Evolutionary conservation across 176 grass and related monocot genomes (phyloP).

Genomic region (Melocanna baccifera): DNA sequence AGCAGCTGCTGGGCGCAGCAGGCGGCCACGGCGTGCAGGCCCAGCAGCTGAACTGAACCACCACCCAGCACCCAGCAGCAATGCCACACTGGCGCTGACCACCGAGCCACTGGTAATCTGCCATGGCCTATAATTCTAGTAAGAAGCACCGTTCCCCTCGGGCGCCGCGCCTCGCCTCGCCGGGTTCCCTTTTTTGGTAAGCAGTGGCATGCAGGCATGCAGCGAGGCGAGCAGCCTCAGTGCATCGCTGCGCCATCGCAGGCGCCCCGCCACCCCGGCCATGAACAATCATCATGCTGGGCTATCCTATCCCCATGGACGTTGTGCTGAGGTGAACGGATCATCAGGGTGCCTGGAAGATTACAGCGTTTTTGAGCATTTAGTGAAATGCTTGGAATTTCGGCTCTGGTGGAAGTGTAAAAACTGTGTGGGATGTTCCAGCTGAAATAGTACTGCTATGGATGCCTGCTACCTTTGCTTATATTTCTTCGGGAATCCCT

Average conservation of each 20-base stretch:
- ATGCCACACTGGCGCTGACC: background rate
- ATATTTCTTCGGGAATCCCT: background rate
- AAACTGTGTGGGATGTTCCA: background rate
- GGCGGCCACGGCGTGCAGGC: slow-evolving; percentile 10
- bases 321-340: background rate
- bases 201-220: background rate
- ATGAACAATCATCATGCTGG: background rate
- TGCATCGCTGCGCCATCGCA: background rate
- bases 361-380: background rate
- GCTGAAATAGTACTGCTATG: background rate
- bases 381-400: background rate
- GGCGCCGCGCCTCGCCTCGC: background rate
- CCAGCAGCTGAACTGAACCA: slow-evolving; percentile 13
- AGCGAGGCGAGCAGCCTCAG: background rate
- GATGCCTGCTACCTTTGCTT: background rate
- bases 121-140: background rate
- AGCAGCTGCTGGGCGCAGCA: background rate
- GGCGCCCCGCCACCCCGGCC: background rate
- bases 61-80: background rate
- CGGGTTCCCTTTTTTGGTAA: background rate
- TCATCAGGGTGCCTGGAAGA: background rate
- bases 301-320: background rate
- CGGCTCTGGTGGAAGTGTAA: background rate
- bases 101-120: background rate
- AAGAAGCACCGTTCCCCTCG: background rate